Evolutionary conservation across 768 basidiomycete genomes (phyloP).

Genomic region (Russula dissimulans): DNA sequence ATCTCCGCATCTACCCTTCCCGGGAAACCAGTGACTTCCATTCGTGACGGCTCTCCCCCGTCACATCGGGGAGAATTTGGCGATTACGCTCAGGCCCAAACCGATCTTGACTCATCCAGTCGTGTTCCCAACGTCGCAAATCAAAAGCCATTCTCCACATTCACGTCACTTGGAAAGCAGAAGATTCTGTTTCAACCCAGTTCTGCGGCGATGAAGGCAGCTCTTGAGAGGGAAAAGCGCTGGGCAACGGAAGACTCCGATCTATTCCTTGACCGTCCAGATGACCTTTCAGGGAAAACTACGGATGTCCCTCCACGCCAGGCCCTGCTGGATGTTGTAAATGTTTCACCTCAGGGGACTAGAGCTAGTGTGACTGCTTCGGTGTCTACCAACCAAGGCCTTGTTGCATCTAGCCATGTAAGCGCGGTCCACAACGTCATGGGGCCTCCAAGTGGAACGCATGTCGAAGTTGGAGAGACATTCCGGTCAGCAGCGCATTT

Average conservation of each 20-base stretch:
- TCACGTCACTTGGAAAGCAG: conserved; percentile 11
- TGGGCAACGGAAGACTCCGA: conserved; percentile 15
- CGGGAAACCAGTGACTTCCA: background rate
- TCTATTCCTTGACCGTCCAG: background rate
- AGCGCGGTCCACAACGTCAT: background rate
- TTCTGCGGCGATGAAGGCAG: conserved; percentile 2
- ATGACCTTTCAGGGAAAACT: background rate
- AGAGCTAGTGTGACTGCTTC: background rate
- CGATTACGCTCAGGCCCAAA: background rate
- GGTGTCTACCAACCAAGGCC: background rate
- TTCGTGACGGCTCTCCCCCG: background rate
- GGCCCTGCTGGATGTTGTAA: background rate
- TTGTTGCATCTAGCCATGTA: background rate
- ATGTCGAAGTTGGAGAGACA: background rate
- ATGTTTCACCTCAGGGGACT: background rate
- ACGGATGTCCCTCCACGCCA: background rate
- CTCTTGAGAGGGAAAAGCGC: conserved; percentile 4
- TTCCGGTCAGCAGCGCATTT: background rate
- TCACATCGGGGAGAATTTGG: background rate
- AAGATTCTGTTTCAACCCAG: conserved; percentile 10
- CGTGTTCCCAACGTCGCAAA: background rate
- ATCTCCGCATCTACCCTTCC: conserved; percentile 5
- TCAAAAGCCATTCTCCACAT: background rate
- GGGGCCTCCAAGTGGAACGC: background rate
- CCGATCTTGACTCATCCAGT: background rate